A percentile compares a stretch with the other conserved stretches of the same genome.
These are phyloP conservation scores for Athelia sp. DNA, from an alignment of 1,284 basidiomycete species.

Conservation along the genomic window DNA sequence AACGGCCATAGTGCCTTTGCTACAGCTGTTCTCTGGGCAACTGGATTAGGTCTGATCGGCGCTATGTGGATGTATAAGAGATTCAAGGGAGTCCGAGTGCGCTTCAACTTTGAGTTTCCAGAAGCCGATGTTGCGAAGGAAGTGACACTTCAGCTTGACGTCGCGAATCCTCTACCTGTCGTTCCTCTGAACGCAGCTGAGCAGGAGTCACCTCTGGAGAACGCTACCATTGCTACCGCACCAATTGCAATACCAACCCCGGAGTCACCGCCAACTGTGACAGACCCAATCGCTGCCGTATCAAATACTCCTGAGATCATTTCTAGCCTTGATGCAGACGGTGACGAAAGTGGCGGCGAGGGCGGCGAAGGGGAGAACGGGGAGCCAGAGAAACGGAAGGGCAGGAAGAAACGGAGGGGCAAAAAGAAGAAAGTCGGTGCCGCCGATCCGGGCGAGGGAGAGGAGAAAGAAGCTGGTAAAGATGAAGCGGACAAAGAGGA, in stretches of 20 bases:
- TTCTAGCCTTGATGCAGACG: constrained; percentile 17
- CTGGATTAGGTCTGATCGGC: no score
- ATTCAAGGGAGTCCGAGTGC: no score
- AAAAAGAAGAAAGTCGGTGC: constrained; percentile 36
- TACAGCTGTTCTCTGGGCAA: no score
- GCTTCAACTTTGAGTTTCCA: no score
- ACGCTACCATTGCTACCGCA: neutral
- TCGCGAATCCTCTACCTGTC: no score
- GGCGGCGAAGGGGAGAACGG: constrained; percentile 42
- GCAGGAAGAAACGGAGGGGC: constrained; percentile 33
- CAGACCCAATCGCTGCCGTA: neutral
- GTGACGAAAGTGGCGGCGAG: constrained; percentile 51
- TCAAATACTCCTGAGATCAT: neutral
- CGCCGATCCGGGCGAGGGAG: constrained; percentile 12
- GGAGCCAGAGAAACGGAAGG: constrained; percentile 40
- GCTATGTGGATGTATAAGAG: no score
- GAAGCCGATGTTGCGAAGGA: no score
- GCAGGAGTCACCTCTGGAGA: no score
- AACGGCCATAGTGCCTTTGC: no score
- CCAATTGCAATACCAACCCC: neutral
- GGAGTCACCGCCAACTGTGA: neutral
- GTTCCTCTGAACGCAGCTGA: no score
- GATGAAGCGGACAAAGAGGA: constrained; percentile 16
- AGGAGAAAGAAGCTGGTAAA: constrained; percentile 31
- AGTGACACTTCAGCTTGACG: no score